These are phyloP conservation scores for Scleroderma bovista DNA, from an alignment of 768 basidiomycete genomes.

Conservation along the genomic window DNA sequence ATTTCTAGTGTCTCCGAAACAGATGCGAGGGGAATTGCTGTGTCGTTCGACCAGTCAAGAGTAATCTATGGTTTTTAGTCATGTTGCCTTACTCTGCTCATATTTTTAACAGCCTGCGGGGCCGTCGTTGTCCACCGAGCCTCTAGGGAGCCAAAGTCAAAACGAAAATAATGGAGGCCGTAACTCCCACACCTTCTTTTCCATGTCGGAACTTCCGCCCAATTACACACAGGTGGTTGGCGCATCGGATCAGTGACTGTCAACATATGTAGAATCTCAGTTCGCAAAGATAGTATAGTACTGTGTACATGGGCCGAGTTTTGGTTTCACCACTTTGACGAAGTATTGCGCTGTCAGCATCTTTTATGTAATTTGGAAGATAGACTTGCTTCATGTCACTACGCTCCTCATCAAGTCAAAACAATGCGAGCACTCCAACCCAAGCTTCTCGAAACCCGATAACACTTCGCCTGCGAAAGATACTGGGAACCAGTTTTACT, in stretches of 20 bases:
- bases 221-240: background rate
- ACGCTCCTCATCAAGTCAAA: background rate
- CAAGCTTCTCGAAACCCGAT: slow-evolving; percentile 58
- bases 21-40: too few relatives aligned
- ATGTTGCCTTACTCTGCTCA: background rate
- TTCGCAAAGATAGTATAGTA: too few relatives aligned
- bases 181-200: background rate
- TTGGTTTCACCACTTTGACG: too few relatives aligned
- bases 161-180: background rate
- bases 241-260: too few relatives aligned
- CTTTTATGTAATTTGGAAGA: too few relatives aligned
- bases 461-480: slow-evolving; percentile 85
- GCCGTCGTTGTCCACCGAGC: background rate
- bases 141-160: background rate
- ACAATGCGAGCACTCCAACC: background rate
- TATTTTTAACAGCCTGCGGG: background rate
- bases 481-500: slow-evolving; percentile 75
- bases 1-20: too few relatives aligned
- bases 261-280: too few relatives aligned
- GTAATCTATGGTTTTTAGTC: background rate
- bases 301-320: too few relatives aligned
- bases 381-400: background rate
- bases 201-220: background rate
- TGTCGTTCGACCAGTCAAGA: too few relatives aligned
- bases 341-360: too few relatives aligned